Conservation (phyloP, 306 rosid genomes). For the Cicer pinnatifidum region DNA sequence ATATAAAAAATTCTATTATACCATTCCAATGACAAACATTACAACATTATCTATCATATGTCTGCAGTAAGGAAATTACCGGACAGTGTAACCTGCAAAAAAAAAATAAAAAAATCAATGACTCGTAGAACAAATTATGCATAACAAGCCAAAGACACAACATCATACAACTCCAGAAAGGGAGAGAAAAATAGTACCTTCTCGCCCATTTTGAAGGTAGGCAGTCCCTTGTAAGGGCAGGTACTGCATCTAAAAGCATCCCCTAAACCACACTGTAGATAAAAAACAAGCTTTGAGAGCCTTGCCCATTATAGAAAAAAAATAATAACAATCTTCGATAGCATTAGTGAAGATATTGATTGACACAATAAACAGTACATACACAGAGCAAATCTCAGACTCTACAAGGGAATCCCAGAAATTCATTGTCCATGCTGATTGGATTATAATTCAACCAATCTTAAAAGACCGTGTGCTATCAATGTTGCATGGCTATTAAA, state of each 20-base stretch:
- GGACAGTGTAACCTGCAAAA: constrained; percentile 67
- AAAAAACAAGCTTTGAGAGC: constrained; percentile 46
- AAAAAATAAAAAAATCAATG: constrained; percentile 17
- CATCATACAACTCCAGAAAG: neutral
- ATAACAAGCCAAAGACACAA: constrained; percentile 13
- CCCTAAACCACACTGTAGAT: constrained; percentile 91
- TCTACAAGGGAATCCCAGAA: constrained; percentile 21
- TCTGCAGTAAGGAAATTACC: constrained; percentile 84
- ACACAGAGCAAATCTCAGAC: constrained; percentile 13
- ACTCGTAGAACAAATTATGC: neutral
- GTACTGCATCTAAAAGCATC: constrained; percentile 96
- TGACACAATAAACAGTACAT: neutral
- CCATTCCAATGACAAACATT: neutral
- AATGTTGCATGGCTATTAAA: constrained; percentile 10
- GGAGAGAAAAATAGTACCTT: constrained; percentile 60
- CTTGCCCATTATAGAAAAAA: constrained; percentile 3
- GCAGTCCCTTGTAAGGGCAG: constrained; percentile 97
- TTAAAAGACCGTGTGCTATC: constrained; percentile 9
- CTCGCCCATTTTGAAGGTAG: constrained; percentile 89
- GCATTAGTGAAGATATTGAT: constrained; percentile 22
- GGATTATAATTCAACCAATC: neutral
- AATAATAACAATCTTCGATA: neutral
- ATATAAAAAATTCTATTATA: constrained; percentile 13
- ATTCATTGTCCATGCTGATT: constrained; percentile 5
- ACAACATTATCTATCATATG: constrained; percentile 47